Evolutionary conservation across 2,329 filamentous ascomycete species (phyloP).

Genomic region (Pseudocercospora cruenta): DNA sequence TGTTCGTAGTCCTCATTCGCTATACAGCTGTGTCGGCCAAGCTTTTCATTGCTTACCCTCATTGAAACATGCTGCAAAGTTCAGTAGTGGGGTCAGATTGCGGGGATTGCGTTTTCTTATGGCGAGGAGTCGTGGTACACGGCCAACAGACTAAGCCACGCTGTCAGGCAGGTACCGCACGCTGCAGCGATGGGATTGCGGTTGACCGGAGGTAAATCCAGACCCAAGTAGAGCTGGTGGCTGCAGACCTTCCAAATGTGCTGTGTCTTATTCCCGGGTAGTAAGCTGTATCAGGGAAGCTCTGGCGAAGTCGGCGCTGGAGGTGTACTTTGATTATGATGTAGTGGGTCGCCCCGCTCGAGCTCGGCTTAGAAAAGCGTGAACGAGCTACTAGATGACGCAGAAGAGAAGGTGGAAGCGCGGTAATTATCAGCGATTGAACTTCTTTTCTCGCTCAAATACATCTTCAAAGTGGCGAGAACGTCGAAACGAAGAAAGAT

Average conservation of each 20-base stretch:
- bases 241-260: not conserved
- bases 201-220: conserved; percentile 17
- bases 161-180: conserved; percentile 6
- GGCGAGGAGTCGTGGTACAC: not conserved
- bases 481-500: conserved; percentile 22
- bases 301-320: conserved; percentile 8
- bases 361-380: conserved; percentile 18
- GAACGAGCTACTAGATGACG: conserved; percentile 15
- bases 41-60: not conserved
- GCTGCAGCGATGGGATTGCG: conserved; percentile 15
- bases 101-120: conserved; percentile 1
- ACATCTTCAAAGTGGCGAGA: conserved; percentile 24
- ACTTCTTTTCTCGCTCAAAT: not conserved
- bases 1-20: not conserved
- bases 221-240: not conserved
- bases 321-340: conserved; percentile 11
- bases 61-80: not conserved
- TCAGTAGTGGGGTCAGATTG: conserved; percentile 1
- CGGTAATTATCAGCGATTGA: not conserved
- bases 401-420: conserved; percentile 11
- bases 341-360: conserved; percentile 19
- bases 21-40: not conserved
- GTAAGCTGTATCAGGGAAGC: not conserved
- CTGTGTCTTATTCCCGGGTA: conserved; percentile 12
- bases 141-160: not conserved